These are phyloP conservation scores for Dissophora globulifera DNA, from an alignment of 192 early-diverging fungal genomes.

Conservation along the genomic window DNA sequence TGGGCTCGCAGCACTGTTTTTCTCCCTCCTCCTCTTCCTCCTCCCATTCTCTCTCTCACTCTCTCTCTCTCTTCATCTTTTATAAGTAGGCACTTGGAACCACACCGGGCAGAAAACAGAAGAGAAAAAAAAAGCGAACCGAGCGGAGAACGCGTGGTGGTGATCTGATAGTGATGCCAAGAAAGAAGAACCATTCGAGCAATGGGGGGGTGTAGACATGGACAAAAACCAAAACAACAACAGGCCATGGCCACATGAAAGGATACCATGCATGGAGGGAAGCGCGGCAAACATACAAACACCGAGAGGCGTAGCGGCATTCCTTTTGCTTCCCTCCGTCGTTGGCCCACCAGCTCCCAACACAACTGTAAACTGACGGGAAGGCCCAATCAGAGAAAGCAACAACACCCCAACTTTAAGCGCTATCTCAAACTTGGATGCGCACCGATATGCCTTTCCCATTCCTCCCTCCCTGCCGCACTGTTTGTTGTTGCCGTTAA, in stretches of 20 bases:
- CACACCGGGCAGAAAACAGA: not conserved
- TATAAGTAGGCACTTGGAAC: no score
- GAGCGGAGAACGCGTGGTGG: not conserved
- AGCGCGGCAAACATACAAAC: not conserved
- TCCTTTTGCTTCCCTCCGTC: not conserved
- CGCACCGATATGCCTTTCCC: not conserved
- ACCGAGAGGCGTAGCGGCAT: not conserved
- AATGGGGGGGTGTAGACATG: no score
- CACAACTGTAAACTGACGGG: conserved; percentile 17
- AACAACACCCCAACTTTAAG: conserved; percentile 5
- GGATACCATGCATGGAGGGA: not conserved
- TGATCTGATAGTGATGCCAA: no score
- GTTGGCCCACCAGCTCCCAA: not conserved
- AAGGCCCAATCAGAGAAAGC: conserved; percentile 3
- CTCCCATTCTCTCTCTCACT: no score
- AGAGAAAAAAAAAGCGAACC: not conserved
- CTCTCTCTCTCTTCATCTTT: no score
- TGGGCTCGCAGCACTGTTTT: conserved; percentile 9
- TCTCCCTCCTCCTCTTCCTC: no score
- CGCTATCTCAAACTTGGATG: not conserved
- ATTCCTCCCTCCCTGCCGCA: not conserved
- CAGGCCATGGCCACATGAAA: not conserved
- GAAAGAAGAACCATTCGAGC: no score
- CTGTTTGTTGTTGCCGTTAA: not conserved
- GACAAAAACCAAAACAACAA: no score